Base-by-base conservation (phyloP, 768 basidiomycete species). In the Leccinum sublutescens region DNA sequence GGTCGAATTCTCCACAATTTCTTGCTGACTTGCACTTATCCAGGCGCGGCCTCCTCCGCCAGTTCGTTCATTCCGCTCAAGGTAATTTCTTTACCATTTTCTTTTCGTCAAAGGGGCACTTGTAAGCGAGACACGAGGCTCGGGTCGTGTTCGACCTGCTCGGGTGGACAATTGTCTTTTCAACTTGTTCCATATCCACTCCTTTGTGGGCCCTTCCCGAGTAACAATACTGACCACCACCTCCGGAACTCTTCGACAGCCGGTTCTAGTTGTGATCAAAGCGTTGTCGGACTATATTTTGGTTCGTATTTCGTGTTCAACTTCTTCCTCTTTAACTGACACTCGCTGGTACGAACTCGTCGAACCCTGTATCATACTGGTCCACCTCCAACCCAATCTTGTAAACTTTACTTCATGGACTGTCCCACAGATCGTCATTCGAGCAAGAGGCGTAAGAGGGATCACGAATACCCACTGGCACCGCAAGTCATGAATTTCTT, bases 41-140 rank as follows among this genome's bases (percentile, higher is more conserved):
- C 74, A 85, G 84, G 85, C 78, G 79, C 84, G 85, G 85, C 85
- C 83, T 84, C 85, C 84, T 87, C 84, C 85, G 84, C 78, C 66
- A 70, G 73, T 72, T 82, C 84, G 74, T 69, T 88, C 86, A 62
- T 85, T 86, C 76, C 75, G 66, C 72, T 64, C 75, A 77, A 83
- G 82, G 85, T 85, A 62, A 60, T 78, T 71, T 57, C 55, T 64
- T 51, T 21, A 15, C 53, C 61, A 43, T 63, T 29, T 63, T 23
- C 48, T 31, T 59, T 51, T 25, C 49, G 4, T 56, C 55, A 50
- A 57, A 57, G 60, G 55, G 34, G 25, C 17, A 21, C 52, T 29
- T 17, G 12, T 62, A 65, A 66, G 61, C 67, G 67, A 67, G 60
- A 52, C 73, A 69, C 61, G 71, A 65, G 70, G 68, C 54, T 34